These are phyloP conservation scores for Phytopythium delawarense DNA, from an alignment of 352 stramenopile genomes.

Conservation along the genomic window DNA sequence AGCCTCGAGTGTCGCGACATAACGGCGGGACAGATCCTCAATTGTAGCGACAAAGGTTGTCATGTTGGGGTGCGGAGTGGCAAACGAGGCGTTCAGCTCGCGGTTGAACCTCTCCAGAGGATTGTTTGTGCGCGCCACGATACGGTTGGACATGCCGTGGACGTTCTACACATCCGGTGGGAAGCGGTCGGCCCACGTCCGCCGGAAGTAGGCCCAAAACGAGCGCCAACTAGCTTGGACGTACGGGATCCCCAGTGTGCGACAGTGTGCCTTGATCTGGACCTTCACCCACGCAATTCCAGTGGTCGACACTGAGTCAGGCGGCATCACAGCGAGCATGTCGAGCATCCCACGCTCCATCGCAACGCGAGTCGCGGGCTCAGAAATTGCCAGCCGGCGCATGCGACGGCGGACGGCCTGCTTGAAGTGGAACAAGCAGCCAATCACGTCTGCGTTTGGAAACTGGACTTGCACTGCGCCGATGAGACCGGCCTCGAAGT, in stretches of 20 bases:
- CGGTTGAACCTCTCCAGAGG: too few relatives aligned
- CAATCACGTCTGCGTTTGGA: not conserved
- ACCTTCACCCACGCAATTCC: slow-evolving; percentile 2
- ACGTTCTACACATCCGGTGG: too few relatives aligned
- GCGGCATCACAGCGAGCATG: slow-evolving; percentile 2
- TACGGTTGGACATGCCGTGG: too few relatives aligned
- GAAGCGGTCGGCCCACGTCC: too few relatives aligned
- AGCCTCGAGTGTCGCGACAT: too few relatives aligned
- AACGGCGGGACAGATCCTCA: too few relatives aligned
- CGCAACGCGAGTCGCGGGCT: not conserved
- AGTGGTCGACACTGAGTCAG: not conserved
- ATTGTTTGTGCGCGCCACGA: too few relatives aligned
- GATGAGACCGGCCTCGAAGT: slow-evolving; percentile 18
- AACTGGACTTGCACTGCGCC: slow-evolving; percentile 11
- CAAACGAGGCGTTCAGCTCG: too few relatives aligned
- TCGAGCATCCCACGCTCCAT: slow-evolving; percentile 9
- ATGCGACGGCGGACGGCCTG: slow-evolving; percentile 14
- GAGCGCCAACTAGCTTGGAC: not conserved
- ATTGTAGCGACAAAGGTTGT: too few relatives aligned
- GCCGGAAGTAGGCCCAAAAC: not conserved
- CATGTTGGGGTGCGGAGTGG: too few relatives aligned
- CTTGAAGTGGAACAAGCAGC: slow-evolving; percentile 24
- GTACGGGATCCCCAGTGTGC: slow-evolving; percentile 8
- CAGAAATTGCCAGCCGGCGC: slow-evolving; percentile 9
- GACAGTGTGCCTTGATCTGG: slow-evolving; percentile 1